Conservation (phyloP, 768 basidiomycete genomes). For the Hypsizygus marmoreus region DNA sequence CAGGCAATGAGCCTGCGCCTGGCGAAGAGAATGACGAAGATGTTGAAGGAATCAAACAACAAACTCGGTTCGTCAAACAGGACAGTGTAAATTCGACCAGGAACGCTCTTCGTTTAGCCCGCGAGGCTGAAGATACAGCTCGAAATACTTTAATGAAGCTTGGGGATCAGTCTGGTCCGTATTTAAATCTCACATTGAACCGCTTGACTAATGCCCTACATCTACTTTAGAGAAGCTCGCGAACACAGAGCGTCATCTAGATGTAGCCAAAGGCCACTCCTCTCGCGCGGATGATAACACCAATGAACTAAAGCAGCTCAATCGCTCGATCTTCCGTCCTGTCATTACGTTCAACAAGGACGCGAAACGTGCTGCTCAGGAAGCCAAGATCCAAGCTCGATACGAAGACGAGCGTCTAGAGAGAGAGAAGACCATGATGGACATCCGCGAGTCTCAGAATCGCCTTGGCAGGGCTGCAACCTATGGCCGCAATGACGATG, state of each 20-base stretch:
- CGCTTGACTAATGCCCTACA: background rate
- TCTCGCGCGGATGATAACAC: constrained; percentile 90
- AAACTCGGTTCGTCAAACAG: constrained; percentile 87
- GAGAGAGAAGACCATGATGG: constrained; percentile 82
- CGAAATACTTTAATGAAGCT: constrained; percentile 79
- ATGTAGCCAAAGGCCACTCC: constrained; percentile 87
- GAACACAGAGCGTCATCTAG: constrained; percentile 93
- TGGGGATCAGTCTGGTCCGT: constrained; percentile 90
- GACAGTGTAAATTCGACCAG: constrained; percentile 87
- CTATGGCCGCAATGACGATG: constrained; percentile 54
- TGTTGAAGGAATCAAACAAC: constrained; percentile 92
- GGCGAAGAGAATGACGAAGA: constrained; percentile 86
- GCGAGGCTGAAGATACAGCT: constrained; percentile 97
- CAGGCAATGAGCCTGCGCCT: constrained; percentile 47
- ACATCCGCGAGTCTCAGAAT: constrained; percentile 85
- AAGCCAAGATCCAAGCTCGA: constrained; percentile 79
- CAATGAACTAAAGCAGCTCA: constrained; percentile 90
- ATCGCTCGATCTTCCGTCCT: constrained; percentile 92
- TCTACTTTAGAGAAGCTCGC: constrained; percentile 71
- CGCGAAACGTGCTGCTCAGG: constrained; percentile 83
- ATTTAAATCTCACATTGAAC: background rate
- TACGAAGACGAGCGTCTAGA: constrained; percentile 86
- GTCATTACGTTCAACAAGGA: constrained; percentile 94
- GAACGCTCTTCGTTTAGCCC: constrained; percentile 89
- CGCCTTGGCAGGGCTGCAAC: constrained; percentile 76